phyloP scores from a whole-genome alignment of 345 rosid species.

The Anacardium occidentale region DNA sequence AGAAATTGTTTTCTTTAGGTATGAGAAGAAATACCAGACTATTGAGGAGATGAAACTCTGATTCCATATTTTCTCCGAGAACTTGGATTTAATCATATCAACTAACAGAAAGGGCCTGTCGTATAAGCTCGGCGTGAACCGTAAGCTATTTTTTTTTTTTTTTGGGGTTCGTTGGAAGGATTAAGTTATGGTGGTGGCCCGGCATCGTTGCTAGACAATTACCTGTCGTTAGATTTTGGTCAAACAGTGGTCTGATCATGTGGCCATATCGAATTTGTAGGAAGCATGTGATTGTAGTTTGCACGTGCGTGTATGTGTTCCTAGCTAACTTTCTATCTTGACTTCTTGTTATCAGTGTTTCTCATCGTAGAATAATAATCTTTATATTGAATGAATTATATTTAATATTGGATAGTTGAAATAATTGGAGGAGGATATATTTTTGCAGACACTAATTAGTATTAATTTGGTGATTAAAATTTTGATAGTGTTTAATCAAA shows the following conservation, averaged over 20 bases:
- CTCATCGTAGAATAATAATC: too few species aligned
- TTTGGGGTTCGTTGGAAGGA: neutral
- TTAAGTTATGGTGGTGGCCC: too few species aligned
- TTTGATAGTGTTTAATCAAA: conserved; percentile 14
- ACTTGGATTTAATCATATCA: conserved; percentile 73
- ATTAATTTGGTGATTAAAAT: too few species aligned
- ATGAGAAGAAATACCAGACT: conserved; percentile 68
- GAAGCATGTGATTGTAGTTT: too few species aligned
- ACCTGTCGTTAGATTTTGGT: too few species aligned
- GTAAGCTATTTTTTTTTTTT: conserved; percentile 40
- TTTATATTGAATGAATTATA: neutral
- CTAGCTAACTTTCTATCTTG: neutral
- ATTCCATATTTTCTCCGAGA: conserved; percentile 70
- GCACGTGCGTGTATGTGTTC: neutral
- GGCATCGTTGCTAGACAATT: too few species aligned
- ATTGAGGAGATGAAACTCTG: conserved; percentile 70
- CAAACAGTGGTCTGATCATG: too few species aligned
- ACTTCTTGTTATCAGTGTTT: too few species aligned
- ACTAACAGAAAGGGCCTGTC: conserved; percentile 60
- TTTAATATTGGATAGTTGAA: neutral
- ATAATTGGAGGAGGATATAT: neutral
- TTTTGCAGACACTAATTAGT: neutral
- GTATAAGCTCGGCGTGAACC: conserved; percentile 67
- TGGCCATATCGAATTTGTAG: neutral
- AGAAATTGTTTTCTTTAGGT: conserved; percentile 31